Evolutionary conservation across 2,329 filamentous ascomycete species (phyloP).

Genomic region (Akanthomyces uredinophilus): DNA sequence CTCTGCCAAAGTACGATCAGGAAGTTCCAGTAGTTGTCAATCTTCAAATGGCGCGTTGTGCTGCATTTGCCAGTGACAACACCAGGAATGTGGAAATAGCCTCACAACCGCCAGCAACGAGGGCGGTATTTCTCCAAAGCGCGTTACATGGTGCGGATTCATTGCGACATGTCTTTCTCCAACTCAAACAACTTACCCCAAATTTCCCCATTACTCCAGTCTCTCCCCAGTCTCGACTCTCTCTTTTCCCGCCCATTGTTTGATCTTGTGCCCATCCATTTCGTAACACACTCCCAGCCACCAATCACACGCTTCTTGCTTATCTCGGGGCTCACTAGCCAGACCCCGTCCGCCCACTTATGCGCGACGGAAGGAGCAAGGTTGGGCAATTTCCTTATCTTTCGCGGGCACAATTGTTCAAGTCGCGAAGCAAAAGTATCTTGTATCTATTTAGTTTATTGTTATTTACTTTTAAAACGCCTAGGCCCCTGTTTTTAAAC

Average conservation of each 20-base stretch:
- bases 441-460: constrained; percentile 4
- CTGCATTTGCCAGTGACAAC: too few species aligned
- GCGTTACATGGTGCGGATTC: neutral
- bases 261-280: neutral
- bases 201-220: constrained; percentile 6
- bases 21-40: too few species aligned
- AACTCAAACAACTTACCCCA: neutral
- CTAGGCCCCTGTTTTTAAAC: neutral
- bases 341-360: constrained; percentile 12
- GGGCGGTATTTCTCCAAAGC: neutral
- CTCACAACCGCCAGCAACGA: too few species aligned
- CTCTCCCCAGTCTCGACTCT: neutral
- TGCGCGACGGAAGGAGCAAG: constrained; percentile 7
- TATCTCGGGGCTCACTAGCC: constrained; percentile 6
- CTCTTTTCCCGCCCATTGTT: neutral
- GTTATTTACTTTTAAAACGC: neutral
- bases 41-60: too few species aligned
- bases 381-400: constrained; percentile 5
- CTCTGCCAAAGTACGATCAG: too few species aligned
- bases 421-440: neutral
- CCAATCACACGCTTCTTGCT: constrained; percentile 10
- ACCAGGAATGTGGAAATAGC: too few species aligned
- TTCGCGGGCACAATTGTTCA: neutral
- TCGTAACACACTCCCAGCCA: neutral
- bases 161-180: neutral